phyloP scores from a whole-genome alignment of 805 yeast genomes.

The Metschnikowia chrysomelidarum region DNA sequence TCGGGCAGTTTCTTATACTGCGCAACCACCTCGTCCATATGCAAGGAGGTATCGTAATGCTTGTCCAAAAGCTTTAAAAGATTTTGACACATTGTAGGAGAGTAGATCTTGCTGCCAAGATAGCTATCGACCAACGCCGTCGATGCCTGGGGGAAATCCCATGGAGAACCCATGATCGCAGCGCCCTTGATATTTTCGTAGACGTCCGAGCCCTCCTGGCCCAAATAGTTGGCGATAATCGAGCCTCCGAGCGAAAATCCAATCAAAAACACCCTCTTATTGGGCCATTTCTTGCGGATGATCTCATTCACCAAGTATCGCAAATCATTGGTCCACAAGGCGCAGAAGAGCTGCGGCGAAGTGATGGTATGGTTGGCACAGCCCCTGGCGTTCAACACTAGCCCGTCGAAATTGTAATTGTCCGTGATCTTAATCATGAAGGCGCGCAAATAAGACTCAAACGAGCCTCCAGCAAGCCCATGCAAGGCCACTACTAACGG shows the following conservation, averaged over 20 bases:
- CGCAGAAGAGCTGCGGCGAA: conserved; percentile 65
- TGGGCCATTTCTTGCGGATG: conserved; percentile 52
- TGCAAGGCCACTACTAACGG: conserved; percentile 66
- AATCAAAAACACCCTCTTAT: conserved; percentile 59
- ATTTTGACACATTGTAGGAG: conserved; percentile 43
- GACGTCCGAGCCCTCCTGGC: conserved; percentile 54
- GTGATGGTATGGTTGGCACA: conserved; percentile 73
- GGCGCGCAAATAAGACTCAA: conserved; percentile 68
- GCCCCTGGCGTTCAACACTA: conserved; percentile 70
- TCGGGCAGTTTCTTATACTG: conserved; percentile 31
- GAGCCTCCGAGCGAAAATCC: conserved; percentile 78
- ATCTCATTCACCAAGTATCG: conserved; percentile 54
- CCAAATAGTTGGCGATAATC: conserved; percentile 63
- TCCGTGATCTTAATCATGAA: conserved; percentile 44
- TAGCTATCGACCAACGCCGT: conserved; percentile 38
- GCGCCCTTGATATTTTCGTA: conserved; percentile 56
- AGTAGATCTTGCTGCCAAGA: conserved; percentile 38
- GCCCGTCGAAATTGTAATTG: conserved; percentile 47
- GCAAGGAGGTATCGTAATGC: conserved; percentile 31
- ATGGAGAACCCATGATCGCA: conserved; percentile 61
- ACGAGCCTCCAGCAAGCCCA: conserved; percentile 80
- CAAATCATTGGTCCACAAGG: conserved; percentile 67
- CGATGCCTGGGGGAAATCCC: conserved; percentile 65
- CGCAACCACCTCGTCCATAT: conserved; percentile 23
- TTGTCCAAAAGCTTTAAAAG: conserved; percentile 31